These are phyloP conservation scores for Suhomyces taliae DNA, from an alignment of 1,139 yeast genomes.

Conservation along the genomic window DNA sequence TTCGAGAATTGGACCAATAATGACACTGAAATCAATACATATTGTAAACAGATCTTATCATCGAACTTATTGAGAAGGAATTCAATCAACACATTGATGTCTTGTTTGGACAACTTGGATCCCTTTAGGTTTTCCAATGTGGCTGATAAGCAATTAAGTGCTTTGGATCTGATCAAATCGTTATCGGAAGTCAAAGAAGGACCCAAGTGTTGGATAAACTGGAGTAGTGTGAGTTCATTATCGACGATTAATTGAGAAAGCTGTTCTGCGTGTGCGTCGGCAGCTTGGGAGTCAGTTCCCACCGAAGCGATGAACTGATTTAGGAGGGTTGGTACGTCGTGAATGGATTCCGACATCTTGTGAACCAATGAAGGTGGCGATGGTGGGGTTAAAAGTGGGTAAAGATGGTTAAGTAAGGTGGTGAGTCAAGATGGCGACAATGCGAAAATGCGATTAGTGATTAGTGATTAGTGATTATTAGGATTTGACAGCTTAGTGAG, in stretches of 20 bases:
- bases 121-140: constrained; percentile 41
- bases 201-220: constrained; percentile 56
- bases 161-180: constrained; percentile 48
- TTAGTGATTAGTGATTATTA: too few relatives aligned
- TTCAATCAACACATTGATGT: constrained; percentile 62
- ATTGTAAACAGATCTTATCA: constrained; percentile 56
- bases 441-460: neutral
- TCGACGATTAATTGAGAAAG: constrained; percentile 31
- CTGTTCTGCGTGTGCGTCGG: constrained; percentile 29
- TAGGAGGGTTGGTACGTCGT: constrained; percentile 28
- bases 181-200: constrained; percentile 67
- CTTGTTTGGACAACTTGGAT: constrained; percentile 53
- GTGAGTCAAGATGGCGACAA: neutral
- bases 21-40: constrained; percentile 57
- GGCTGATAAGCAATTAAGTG: constrained; percentile 59
- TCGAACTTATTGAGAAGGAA: constrained; percentile 67
- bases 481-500: too few relatives aligned
- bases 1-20: constrained; percentile 51
- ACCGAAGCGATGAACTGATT: constrained; percentile 44
- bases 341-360: constrained; percentile 4
- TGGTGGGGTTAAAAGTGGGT: neutral
- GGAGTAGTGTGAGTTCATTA: constrained; percentile 45
- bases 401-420: too few relatives aligned
- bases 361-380: neutral
- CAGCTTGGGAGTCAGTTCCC: constrained; percentile 31